Evolutionary conservation across 2,329 filamentous ascomycete genomes (phyloP).

Genomic region (Ophiostoma fasciatum): DNA sequence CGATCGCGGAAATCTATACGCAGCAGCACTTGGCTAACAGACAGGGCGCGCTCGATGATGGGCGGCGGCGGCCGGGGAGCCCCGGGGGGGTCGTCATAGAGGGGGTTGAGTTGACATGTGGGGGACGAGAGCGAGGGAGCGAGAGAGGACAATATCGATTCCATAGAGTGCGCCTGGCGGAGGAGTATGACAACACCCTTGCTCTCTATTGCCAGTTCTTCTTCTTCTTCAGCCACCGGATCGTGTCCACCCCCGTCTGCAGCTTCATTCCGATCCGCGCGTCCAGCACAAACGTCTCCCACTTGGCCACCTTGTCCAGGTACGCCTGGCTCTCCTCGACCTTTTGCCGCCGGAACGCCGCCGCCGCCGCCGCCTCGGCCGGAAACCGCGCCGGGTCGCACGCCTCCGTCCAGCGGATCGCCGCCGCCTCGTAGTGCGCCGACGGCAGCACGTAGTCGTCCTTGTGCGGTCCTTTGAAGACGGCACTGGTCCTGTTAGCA

Average conservation of each 20-base stretch:
- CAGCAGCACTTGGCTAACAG: conserved; percentile 2
- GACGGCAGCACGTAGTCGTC: conserved; percentile 61
- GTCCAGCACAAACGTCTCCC: conserved; percentile 61
- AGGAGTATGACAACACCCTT: too few species aligned
- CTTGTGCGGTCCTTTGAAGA: conserved; percentile 43
- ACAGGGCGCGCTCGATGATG: conserved; percentile 18
- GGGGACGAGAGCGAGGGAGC: too few species aligned
- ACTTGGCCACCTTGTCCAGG: conserved; percentile 51
- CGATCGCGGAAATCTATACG: too few species aligned
- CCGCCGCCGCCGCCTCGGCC: not conserved
- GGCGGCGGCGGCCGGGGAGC: conserved; percentile 14
- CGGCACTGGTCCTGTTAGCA: conserved; percentile 21
- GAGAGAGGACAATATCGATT: too few species aligned
- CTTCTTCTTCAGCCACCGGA: conserved; percentile 38
- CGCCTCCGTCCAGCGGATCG: conserved; percentile 61
- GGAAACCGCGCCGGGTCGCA: conserved; percentile 23
- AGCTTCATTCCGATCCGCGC: conserved; percentile 60
- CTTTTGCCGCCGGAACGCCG: conserved; percentile 29
- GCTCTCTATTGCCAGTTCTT: conserved; percentile 20
- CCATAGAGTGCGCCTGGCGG: too few species aligned
- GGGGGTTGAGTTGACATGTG: too few species aligned
- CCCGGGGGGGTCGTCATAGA: too few species aligned
- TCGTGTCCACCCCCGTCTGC: conserved; percentile 51
- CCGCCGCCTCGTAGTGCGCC: conserved; percentile 76
- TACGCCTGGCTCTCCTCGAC: conserved; percentile 47